Conservation (phyloP, 1,284 basidiomycete genomes). For the Macrocystidia cucumis region DNA sequence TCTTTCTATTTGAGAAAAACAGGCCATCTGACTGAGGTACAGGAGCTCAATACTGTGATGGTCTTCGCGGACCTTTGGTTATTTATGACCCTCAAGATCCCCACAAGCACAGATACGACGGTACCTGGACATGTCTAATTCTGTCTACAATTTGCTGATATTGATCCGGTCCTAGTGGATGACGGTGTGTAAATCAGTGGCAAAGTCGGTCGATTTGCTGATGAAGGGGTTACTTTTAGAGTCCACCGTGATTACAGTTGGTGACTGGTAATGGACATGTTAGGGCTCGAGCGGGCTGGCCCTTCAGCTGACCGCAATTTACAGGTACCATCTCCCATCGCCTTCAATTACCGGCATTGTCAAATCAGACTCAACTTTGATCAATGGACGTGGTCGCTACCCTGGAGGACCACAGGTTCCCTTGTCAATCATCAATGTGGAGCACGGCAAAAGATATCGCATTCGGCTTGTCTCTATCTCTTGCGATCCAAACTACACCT, state of each 20-base stretch:
- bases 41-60: slow-evolving; percentile 32
- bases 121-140: too few relatives aligned
- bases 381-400: slow-evolving; percentile 35
- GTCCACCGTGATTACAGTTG: slow-evolving; percentile 21
- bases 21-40: too few relatives aligned
- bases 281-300: neutral
- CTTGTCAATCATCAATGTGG: slow-evolving; percentile 17
- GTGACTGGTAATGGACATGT: slow-evolving; percentile 24
- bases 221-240: too few relatives aligned
- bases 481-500: slow-evolving; percentile 27
- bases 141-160: too few relatives aligned
- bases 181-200: too few relatives aligned
- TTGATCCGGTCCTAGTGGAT: too few relatives aligned
- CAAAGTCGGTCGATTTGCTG: too few relatives aligned
- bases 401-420: slow-evolving; percentile 19
- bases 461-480: slow-evolving; percentile 28
- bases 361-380: slow-evolving; percentile 32
- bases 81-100: slow-evolving; percentile 41
- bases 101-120: too few relatives aligned
- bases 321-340: slow-evolving; percentile 22
- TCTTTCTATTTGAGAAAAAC: neutral
- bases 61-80: slow-evolving; percentile 37
- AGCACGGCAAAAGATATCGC: slow-evolving; percentile 20
- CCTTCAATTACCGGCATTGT: slow-evolving; percentile 9
- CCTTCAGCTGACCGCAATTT: slow-evolving; percentile 1